A percentile compares a stretch with the other conserved stretches of the same genome.
These are phyloP conservation scores for Penicillium mononematosum DNA, from an alignment of 495 filamentous ascomycete species.

Conservation along the genomic window DNA sequence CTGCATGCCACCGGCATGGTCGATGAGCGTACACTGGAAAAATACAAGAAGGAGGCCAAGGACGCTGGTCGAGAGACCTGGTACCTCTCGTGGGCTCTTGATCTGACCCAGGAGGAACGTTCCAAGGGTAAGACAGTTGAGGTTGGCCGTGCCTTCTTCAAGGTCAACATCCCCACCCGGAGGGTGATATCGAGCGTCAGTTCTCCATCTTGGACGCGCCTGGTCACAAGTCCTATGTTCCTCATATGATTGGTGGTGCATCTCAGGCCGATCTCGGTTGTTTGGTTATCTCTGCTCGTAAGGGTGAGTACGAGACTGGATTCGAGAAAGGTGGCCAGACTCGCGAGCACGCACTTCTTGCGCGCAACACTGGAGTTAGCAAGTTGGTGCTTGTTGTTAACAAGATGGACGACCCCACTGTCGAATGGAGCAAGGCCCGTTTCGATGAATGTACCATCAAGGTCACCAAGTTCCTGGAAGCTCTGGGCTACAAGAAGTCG, in stretches of 20 bases:
- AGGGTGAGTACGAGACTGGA: slow-evolving; percentile 99
- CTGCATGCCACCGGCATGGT: slow-evolving; percentile 96
- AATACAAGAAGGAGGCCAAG: slow-evolving; percentile 95
- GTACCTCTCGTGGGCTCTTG: slow-evolving; percentile 97
- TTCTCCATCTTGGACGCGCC: slow-evolving; percentile 97
- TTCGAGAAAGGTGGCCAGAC: slow-evolving; percentile 99
- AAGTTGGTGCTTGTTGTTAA: slow-evolving; percentile 93
- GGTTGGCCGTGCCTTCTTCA: slow-evolving; percentile 94
- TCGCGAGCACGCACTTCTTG: slow-evolving; percentile 92
- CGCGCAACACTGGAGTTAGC: slow-evolving; percentile 96
- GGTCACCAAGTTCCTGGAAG: slow-evolving; percentile 81
- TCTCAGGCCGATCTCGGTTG: slow-evolving; percentile 96
- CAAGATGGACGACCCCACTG: slow-evolving; percentile 97
- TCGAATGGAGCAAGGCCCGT: slow-evolving; percentile 89
- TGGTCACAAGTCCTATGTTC: slow-evolving; percentile 94
- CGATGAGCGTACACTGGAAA: slow-evolving; percentile 96
- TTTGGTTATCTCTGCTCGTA: slow-evolving; percentile 93
- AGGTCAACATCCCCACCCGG: slow-evolving; percentile 69
- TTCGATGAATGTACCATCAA: slow-evolving; percentile 92
- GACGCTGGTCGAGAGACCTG: slow-evolving; percentile 95
- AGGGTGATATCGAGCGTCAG: slow-evolving; percentile 41
- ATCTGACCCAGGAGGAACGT: slow-evolving; percentile 94
- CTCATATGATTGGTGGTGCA: slow-evolving; percentile 94
- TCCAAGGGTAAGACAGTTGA: slow-evolving; percentile 98
- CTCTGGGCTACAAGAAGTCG: slow-evolving; percentile 89